Conservation (phyloP, 78 protist genomes). For the Polysphondylium violaceum region DNA sequence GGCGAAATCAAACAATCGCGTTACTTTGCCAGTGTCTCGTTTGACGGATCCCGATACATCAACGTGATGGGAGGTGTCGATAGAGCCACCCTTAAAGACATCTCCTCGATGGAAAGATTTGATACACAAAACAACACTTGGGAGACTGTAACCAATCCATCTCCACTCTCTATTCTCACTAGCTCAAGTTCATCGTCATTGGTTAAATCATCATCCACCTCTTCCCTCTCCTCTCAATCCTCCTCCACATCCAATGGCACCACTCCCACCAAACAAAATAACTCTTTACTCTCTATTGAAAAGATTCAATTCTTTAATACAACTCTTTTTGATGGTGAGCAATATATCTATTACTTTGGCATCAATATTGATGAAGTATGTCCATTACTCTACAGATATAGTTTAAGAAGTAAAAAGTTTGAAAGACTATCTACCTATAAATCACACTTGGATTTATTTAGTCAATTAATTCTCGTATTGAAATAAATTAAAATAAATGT, state of each 20-base stretch:
- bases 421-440: slow-evolving; percentile 23
- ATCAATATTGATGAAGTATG: slow-evolving; percentile 37
- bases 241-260: background rate
- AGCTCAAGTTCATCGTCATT: background rate
- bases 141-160: background rate
- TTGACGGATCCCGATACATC: slow-evolving; percentile 48
- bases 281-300: background rate
- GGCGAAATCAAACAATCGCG: slow-evolving; percentile 29
- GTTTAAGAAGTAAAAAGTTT: slow-evolving; percentile 34
- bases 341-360: slow-evolving; percentile 35
- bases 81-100: slow-evolving; percentile 22
- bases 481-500: too few species aligned
- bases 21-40: slow-evolving; percentile 51
- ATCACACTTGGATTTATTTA: slow-evolving; percentile 11
- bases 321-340: slow-evolving; percentile 59
- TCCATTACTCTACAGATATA: slow-evolving; percentile 50
- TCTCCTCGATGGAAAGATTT: slow-evolving; percentile 35
- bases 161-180: background rate
- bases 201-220: background rate
- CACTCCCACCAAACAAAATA: background rate
- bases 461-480: slow-evolving; percentile 45
- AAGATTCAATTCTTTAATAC: slow-evolving; percentile 45
- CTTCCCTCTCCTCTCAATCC: background rate
- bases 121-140: slow-evolving; percentile 20
- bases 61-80: slow-evolving; percentile 55